Evolutionary conservation across 1,284 basidiomycete species (phyloP).

Genomic region (Sanghuangporus baumii): DNA sequence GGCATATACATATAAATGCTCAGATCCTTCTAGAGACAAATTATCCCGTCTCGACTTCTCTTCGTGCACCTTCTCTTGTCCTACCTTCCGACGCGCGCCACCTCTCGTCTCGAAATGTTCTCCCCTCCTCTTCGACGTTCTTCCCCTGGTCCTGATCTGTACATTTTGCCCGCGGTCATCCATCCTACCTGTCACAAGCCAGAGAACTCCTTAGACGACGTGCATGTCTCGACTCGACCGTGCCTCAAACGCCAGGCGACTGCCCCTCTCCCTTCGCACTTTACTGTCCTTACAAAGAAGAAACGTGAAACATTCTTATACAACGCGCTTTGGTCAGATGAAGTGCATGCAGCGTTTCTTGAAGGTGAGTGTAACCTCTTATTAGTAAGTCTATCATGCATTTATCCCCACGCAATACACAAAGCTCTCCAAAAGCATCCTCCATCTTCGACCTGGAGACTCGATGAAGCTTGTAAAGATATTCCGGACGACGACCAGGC

Average conservation of each 20-base stretch:
- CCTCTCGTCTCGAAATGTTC: not conserved
- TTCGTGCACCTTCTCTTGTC: not conserved
- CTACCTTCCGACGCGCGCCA: not conserved
- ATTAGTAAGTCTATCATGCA: not conserved
- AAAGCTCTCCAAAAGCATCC: slow-evolving; percentile 10
- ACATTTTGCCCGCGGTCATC: not conserved
- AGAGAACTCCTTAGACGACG: not conserved
- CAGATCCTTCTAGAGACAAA: not conserved
- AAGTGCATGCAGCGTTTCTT: slow-evolving; percentile 13
- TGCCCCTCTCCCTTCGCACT: slow-evolving; percentile 1
- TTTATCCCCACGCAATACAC: not conserved
- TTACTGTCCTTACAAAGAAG: not conserved
- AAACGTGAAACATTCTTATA: not conserved
- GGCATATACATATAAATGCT: not conserved
- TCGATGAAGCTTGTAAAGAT: not conserved
- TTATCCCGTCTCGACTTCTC: not conserved
- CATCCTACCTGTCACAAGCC: not conserved
- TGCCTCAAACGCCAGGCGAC: slow-evolving; percentile 16
- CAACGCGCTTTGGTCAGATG: slow-evolving; percentile 6
- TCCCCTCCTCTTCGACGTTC: not conserved
- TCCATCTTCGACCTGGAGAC: slow-evolving; percentile 3
- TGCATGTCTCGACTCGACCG: not conserved
- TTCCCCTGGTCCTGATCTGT: not conserved
- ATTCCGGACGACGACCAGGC: not conserved
- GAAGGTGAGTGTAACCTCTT: slow-evolving; percentile 2